Evolutionary conservation across 2,329 filamentous ascomycete genomes (phyloP).

Genomic region (Diaporthe longicolla): DNA sequence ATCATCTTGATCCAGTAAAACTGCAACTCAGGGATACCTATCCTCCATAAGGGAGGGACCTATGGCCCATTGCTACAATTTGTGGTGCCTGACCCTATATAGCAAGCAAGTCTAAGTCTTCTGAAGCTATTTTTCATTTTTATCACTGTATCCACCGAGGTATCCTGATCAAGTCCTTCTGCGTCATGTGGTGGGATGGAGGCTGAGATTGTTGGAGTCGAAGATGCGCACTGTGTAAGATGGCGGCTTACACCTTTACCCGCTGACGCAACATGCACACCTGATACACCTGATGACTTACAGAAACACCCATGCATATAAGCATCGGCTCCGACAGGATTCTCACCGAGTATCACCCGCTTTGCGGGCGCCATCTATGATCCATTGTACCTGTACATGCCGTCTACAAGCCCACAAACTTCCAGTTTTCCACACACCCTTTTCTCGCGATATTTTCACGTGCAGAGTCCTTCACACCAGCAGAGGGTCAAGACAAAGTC

Average conservation of each 20-base stretch:
- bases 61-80: constrained; percentile 19
- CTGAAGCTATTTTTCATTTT: background rate
- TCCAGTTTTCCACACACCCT: constrained; percentile 10
- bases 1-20: constrained; percentile 14
- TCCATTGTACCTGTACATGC: constrained; percentile 19
- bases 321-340: background rate
- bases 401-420: constrained; percentile 3
- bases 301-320: constrained; percentile 5
- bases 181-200: constrained; percentile 11
- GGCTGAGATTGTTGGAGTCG: constrained; percentile 12
- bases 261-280: constrained; percentile 21
- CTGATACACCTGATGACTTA: constrained; percentile 20
- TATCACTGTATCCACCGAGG: background rate
- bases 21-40: constrained; percentile 10
- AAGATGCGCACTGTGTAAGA: constrained; percentile 24
- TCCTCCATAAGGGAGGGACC: constrained; percentile 2
- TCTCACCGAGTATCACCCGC: too few species aligned
- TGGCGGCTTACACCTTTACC: background rate
- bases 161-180: constrained; percentile 3
- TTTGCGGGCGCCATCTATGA: constrained; percentile 4
- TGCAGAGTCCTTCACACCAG: constrained; percentile 9
- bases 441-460: background rate
- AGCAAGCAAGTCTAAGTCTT: constrained; percentile 4
- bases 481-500: constrained; percentile 2
- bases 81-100: constrained; percentile 16